Conservation (phyloP, 768 basidiomycete species). For the Lactarius indigo region DNA sequence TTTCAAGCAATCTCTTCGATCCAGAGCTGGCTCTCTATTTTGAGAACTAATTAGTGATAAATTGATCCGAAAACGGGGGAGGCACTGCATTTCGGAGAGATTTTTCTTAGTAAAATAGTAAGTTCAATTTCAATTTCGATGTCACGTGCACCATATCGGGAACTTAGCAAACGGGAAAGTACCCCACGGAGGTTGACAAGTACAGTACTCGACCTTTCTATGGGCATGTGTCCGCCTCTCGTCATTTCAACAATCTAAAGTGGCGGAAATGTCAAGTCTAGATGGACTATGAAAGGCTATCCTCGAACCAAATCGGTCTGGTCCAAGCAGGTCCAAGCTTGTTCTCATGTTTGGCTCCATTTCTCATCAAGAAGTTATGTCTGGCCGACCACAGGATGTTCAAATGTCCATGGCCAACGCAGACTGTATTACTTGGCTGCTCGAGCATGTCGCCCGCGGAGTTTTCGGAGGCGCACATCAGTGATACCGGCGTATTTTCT, state of each 20-base stretch:
- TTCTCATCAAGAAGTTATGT: not conserved
- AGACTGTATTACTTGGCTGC: not conserved
- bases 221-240: not conserved
- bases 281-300: not conserved
- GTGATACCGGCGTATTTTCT: not conserved
- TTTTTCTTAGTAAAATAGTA: not conserved
- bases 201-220: not conserved
- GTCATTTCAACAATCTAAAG: not conserved
- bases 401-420: not conserved
- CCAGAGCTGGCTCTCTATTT: not conserved
- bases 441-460: not conserved
- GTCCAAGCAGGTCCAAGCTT: no score
- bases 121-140: not conserved
- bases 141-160: not conserved
- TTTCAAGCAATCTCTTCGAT: not conserved
- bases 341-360: conserved; percentile 14
- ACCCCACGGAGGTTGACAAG: not conserved
- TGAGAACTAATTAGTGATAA: not conserved
- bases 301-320: not conserved
- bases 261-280: not conserved
- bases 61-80: not conserved
- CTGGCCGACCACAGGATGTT: not conserved
- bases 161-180: not conserved
- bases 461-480: not conserved
- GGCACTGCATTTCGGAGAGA: not conserved